These are phyloP conservation scores for Pterocarpus santalinus DNA, from an alignment of 306 rosid genomes.

Conservation along the genomic window DNA sequence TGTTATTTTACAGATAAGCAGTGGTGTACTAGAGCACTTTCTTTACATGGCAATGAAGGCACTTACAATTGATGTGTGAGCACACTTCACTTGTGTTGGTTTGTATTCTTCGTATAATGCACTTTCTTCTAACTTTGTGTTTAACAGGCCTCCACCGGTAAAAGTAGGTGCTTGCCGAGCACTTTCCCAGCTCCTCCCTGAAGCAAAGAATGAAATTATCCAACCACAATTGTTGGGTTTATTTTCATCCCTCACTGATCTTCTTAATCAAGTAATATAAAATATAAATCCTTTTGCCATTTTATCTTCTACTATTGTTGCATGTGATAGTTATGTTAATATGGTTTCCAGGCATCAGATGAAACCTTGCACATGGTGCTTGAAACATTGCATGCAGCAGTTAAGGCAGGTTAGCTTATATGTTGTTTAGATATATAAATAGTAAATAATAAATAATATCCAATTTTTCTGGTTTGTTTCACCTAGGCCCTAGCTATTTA, in stretches of 20 bases:
- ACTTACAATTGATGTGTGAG: slow-evolving; percentile 84
- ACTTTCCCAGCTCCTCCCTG: slow-evolving; percentile 87
- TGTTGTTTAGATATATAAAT: slow-evolving; percentile 3
- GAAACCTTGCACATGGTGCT: slow-evolving; percentile 93
- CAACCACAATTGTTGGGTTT: slow-evolving; percentile 76
- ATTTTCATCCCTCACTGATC: slow-evolving; percentile 82
- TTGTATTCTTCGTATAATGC: slow-evolving; percentile 35
- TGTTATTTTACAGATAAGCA: slow-evolving; percentile 66
- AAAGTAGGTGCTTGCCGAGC: slow-evolving; percentile 97
- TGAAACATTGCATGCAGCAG: slow-evolving; percentile 84
- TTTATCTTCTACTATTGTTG: slow-evolving; percentile 42
- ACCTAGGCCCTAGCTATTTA: slow-evolving; percentile 35
- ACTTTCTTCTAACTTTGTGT: slow-evolving; percentile 39
- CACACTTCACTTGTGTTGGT: slow-evolving; percentile 28
- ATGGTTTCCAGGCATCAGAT: slow-evolving; percentile 80
- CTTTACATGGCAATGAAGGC: slow-evolving; percentile 80
- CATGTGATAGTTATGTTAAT: slow-evolving; percentile 44
- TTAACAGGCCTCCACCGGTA: slow-evolving; percentile 84
- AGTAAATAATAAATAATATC: neutral
- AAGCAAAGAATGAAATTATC: slow-evolving; percentile 69
- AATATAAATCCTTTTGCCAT: slow-evolving; percentile 31
- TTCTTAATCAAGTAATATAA: slow-evolving; percentile 76
- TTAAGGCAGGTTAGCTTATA: slow-evolving; percentile 71
- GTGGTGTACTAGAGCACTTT: slow-evolving; percentile 68
- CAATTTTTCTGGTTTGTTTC: neutral